Evolutionary conservation across 805 yeast genomes (phyloP), one percentile per base, ranked within the genome.

Genomic region (Nakazawaea peltata): DNA sequence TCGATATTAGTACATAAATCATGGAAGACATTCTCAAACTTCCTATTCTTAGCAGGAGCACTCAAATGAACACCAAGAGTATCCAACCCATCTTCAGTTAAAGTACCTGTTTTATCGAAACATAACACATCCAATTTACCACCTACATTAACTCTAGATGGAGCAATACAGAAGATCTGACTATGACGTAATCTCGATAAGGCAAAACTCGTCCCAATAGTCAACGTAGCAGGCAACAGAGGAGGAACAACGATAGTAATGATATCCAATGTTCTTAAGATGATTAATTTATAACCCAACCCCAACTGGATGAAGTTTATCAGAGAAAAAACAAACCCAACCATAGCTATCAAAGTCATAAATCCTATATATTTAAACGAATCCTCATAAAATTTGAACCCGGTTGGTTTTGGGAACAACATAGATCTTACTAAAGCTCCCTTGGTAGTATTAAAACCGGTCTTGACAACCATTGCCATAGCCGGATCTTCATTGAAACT

Each of bases 201-300:
- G 0, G 98, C 95, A 63, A 92, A 88, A 44, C 90, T 85, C 0
- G 97, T 88, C 14, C 98, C 99, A 41, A 92, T 90, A 0, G 98
- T 87, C 41, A 92, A 63, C 0, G 99, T 92, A 0, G 98, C 98
- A 0, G 99, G 99, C 30, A 92, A 67, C 0, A 98, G 98, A 1
- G 99, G 99, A 1, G 99, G 99, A 1, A 92, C 96, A 5, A 92
- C 98, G 53, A 92, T 87, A 0, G 99, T 92, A 36, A 92, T 81
- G 34, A 92, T 74, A 59, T 92, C 99, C 37, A 92, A 63, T 0
- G 97, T 97, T 46, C 99, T 71, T 37, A 92, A 62, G 5, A 88
- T 67, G 65, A 92, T 90, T 25, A 81, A 58, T 31, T 66, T 66
- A 42, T 71, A 70, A 4, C 81, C 77, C 26, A 92, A 56, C 0